Base-by-base conservation (phyloP, 345 rosid species). In the Hibiscus tridactylites region DNA sequence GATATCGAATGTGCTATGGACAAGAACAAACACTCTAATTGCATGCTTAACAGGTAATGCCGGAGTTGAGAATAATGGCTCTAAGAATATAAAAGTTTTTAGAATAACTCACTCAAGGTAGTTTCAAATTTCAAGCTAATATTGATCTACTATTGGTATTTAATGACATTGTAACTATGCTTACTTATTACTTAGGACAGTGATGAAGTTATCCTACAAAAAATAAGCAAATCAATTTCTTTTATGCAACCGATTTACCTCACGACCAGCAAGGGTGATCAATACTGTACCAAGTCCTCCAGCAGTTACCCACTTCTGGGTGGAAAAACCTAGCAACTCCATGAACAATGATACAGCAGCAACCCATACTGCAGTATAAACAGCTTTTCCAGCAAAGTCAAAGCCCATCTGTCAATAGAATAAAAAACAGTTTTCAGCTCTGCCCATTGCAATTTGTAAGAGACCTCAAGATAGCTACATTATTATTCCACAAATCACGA, bases 201-300 rank as follows among this genome's bases (percentile, higher is more conserved):
- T 63, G 13, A 63, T 37, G n/a, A 28, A 15, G 24, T 68, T 29
- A 46, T 49, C 1, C 28, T 7, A 26, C 31, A 64, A 61, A 47
- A 54, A 44, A 33, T 17, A 78, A 75, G 74, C 74, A 26, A 35
- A n/a, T 29, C 29, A 16, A 39, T 65, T 24, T 65, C 70, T 65
- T 44, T 65, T 26, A 46, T 46, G 4, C 26, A 81, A 68, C 49
- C 44, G 72, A 11, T 74, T 72, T 76, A 91, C 98, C 97, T 94
- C 98, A 39, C 98, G 96, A 73, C 97, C 98, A 84, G 96, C 96
- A 64, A 94, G 98, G 26, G 97, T 94, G 76, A 94, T 90, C 86
- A 94, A 75, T 37, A 94, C 98, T 70, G 97, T 91, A 59, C 98
- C 98, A 76, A 94, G 87, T 77, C 98, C 97, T 56, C 98, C 98